A percentile compares a stretch with the other conserved stretches of the same genome.
These are phyloP conservation scores for Colletotrichum truncatum DNA, from an alignment of 2,329 filamentous ascomycete species.

Conservation along the genomic window DNA sequence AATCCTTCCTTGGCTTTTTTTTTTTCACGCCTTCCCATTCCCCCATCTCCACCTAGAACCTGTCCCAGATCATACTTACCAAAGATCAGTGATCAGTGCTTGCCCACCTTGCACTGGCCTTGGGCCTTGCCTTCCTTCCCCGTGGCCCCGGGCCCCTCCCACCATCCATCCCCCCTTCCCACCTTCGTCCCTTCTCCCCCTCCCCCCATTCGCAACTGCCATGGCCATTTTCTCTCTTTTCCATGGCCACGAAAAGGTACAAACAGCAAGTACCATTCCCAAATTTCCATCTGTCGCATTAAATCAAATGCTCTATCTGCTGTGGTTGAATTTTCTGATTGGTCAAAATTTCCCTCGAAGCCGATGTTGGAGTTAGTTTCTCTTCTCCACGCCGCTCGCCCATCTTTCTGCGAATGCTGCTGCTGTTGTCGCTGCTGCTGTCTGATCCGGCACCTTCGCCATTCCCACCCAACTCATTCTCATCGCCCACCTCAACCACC, in stretches of 20 bases:
- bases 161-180: not conserved
- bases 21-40: too few relatives aligned
- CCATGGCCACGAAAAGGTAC: slow-evolving; percentile 23
- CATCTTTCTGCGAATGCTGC: not conserved
- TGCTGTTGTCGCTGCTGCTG: not conserved
- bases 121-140: too few relatives aligned
- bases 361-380: too few relatives aligned
- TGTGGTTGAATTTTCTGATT: slow-evolving; percentile 30
- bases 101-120: too few relatives aligned
- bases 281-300: slow-evolving; percentile 10
- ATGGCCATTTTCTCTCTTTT: slow-evolving; percentile 1
- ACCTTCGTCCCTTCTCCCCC: not conserved
- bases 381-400: not conserved
- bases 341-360: slow-evolving; percentile 3
- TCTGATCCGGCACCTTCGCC: slow-evolving; percentile 28
- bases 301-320: slow-evolving; percentile 13
- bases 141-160: too few relatives aligned
- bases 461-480: slow-evolving; percentile 31
- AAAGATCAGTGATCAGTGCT: too few relatives aligned
- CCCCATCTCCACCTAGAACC: not conserved
- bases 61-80: too few relatives aligned
- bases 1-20: not conserved
- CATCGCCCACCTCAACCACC: slow-evolving; percentile 32
- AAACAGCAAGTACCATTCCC: slow-evolving; percentile 20
- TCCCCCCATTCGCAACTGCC: slow-evolving; percentile 10